Evolutionary conservation across 208 protist species (phyloP).

Genomic region (Herpetomonas samuelpessoai): DNA sequence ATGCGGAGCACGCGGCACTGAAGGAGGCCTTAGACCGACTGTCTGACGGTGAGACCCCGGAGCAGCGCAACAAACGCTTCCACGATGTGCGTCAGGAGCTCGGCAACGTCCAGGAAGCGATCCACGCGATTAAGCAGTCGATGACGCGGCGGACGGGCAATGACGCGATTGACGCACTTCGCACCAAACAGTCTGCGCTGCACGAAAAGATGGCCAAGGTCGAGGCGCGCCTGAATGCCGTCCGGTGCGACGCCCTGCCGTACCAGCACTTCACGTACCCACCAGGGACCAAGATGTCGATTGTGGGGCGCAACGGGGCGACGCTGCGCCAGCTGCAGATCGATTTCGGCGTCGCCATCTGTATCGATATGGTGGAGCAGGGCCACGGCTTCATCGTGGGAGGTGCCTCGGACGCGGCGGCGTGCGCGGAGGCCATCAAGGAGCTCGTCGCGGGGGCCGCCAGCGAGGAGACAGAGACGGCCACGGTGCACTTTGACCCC

Average conservation of each 20-base stretch:
- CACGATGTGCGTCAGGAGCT: slow-evolving; percentile 1
- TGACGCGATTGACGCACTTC: slow-evolving; percentile 11
- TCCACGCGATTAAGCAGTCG: slow-evolving; percentile 10
- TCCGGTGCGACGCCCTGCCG: slow-evolving; percentile 18
- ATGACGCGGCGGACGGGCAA: neutral
- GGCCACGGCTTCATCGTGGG: slow-evolving; percentile 37
- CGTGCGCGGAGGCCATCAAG: slow-evolving; percentile 36
- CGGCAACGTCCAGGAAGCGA: slow-evolving; percentile 11
- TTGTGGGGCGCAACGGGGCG: slow-evolving; percentile 40
- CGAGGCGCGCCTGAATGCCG: slow-evolving; percentile 17
- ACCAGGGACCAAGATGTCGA: slow-evolving; percentile 12
- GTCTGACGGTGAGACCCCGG: neutral
- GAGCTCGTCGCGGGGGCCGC: slow-evolving; percentile 25
- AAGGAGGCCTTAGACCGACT: slow-evolving; percentile 6
- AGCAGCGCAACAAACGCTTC: slow-evolving; percentile 1
- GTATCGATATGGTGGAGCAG: slow-evolving; percentile 26
- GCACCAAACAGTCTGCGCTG: slow-evolving; percentile 3
- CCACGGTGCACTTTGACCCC: slow-evolving; percentile 17
- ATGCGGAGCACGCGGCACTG: slow-evolving; percentile 1
- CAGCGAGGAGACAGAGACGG: slow-evolving; percentile 11
- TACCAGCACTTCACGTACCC: slow-evolving; percentile 30
- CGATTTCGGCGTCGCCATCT: slow-evolving; percentile 53
- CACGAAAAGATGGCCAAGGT: slow-evolving; percentile 5
- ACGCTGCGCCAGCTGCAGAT: slow-evolving; percentile 60
- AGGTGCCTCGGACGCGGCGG: slow-evolving; percentile 11